Evolutionary conservation across 257 asterid genomes (phyloP).

Genomic region (Capsicum pubescens): DNA sequence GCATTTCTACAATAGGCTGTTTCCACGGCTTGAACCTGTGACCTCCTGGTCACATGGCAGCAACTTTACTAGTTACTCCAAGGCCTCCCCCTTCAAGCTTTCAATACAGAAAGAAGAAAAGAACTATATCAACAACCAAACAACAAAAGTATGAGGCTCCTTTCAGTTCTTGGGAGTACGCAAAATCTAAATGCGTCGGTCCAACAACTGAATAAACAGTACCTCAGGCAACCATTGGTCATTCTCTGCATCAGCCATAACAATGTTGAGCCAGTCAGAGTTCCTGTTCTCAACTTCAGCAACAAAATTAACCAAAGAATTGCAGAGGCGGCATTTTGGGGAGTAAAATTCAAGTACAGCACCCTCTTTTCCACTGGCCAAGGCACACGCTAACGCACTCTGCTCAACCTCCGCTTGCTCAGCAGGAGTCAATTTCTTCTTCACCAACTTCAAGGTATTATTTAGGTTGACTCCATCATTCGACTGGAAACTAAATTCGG

Average conservation of each 20-base stretch:
- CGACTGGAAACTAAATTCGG: constrained; percentile 24
- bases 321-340: constrained; percentile 82
- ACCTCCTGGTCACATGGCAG: too few species aligned
- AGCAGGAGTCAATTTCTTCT: constrained; percentile 42
- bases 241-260: constrained; percentile 82
- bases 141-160: neutral
- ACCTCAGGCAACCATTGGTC: constrained; percentile 91
- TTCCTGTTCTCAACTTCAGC: constrained; percentile 67
- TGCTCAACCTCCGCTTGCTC: constrained; percentile 85
- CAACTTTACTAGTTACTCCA: too few species aligned
- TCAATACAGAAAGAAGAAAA: constrained; percentile 4
- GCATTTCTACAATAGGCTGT: too few species aligned
- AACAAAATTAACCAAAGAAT: constrained; percentile 69
- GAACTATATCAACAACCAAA: neutral
- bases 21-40: too few species aligned
- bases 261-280: constrained; percentile 73
- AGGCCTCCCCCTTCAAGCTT: neutral
- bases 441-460: constrained; percentile 17
- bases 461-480: constrained; percentile 25
- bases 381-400: constrained; percentile 72
- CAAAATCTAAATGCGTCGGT: neutral
- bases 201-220: neutral
- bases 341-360: constrained; percentile 83
- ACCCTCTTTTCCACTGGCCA: constrained; percentile 69
- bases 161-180: neutral